Base-by-base conservation (phyloP, 352 stramenopile species). In the Phytophthora foliorum region DNA sequence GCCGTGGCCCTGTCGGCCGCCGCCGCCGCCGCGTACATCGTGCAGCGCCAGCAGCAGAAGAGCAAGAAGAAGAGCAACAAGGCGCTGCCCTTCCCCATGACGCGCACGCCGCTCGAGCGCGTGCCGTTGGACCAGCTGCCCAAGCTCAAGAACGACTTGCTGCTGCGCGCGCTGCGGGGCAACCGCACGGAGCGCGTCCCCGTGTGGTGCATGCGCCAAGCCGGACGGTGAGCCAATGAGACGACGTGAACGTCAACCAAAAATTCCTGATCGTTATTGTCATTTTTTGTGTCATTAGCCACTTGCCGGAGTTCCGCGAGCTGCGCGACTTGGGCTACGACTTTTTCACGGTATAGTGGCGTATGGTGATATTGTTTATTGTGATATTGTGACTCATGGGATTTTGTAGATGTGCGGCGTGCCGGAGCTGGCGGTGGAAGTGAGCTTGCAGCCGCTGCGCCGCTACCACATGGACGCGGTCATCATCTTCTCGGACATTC, bases 401-500 rank as follows among this genome's bases (percentile, higher is more conserved):
- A 2, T 32, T 41, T 19, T 55, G 6, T 61, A 94, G 81, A 95
- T 97, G 88, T 97, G 89, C 66, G 77, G 83, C 39, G 86, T 94
- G 24, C 89, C 89, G 0, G 80, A 93, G 71, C 77, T 97, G 27
- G 91, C 91, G 3, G 95, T 98, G 19, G 97, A 99, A 90, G 98
- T 99, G 65, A 99, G 97, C 61, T 72, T 99, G 74, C 98, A 99
- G 78, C 97, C 98, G 16, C 69, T 99, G 58, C 86, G 97, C 25
- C 86, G 88, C 52, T 97, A 96, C 68, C 83, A 97, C 70, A 90
- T 99, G 58, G 97, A 99, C 71, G 98, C 98, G 2, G 96, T 98
- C 25, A 99, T 99, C 78, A 95, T 99, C 61, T 99, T 99, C 82
- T 98, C 90, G 49, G 98, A 99, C 72, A 99, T 99, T 77, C 79